Percentiles rank a stretch among this genome's conserved stretches.
Conservation (phyloP, 1,139 yeast genomes). For the Magnusiomyces paraingens region DNA sequence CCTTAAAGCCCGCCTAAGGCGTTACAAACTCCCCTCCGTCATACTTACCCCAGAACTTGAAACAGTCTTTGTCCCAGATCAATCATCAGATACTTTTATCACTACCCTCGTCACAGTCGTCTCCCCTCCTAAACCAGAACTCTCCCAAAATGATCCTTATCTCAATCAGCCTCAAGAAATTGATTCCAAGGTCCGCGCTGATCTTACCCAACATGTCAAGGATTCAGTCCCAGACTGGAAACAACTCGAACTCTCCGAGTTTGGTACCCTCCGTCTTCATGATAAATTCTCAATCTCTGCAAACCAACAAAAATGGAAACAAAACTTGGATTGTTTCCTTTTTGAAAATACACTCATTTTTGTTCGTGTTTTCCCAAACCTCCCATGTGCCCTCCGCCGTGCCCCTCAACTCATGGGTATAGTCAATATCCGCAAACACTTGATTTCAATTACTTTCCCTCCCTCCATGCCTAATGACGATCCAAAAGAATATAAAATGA, state of each 20-base stretch:
- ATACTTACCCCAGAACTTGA: conserved; percentile 20
- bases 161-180: neutral
- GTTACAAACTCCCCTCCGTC: conserved; percentile 15
- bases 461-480: conserved; percentile 9
- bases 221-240: conserved; percentile 19
- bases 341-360: conserved; percentile 21
- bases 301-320: conserved; percentile 20
- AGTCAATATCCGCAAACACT: conserved; percentile 19
- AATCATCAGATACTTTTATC: conserved; percentile 9
- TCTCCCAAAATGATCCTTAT: conserved; percentile 11
- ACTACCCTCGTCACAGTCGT: conserved; percentile 14
- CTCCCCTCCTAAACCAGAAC: conserved; percentile 10
- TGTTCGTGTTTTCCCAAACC: conserved; percentile 14
- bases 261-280: conserved; percentile 22
- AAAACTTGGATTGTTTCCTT: conserved; percentile 22
- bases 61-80: conserved; percentile 8
- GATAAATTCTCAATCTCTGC: conserved; percentile 20
- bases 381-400: conserved; percentile 4
- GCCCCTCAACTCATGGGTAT: conserved; percentile 18
- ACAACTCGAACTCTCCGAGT: conserved; percentile 16
- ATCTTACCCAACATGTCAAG: conserved; percentile 9
- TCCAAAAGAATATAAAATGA: conserved; percentile 4
- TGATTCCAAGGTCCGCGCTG: conserved; percentile 5
- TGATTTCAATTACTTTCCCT: conserved; percentile 16
- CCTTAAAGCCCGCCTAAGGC: conserved; percentile 12